phyloP scores from a whole-genome alignment of 192 early-diverging fungal species.

The Globomyces pollinis-pini region DNA sequence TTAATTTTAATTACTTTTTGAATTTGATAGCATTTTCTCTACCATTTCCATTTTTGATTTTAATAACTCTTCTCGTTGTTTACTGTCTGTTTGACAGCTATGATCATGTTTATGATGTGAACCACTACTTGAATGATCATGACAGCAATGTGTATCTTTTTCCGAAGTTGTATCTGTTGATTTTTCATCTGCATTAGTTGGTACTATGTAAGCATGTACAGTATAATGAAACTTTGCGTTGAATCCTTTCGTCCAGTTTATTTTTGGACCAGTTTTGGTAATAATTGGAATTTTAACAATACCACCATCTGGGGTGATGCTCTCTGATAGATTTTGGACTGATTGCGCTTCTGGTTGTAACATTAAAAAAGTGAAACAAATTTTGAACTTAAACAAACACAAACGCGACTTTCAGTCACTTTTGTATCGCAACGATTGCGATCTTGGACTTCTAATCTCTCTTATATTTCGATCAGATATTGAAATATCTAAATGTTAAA shows the following conservation, averaged over 20 bases:
- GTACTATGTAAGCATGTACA: slow-evolving; percentile 28
- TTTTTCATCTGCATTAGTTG: slow-evolving; percentile 15
- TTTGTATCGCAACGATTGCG: too few relatives aligned
- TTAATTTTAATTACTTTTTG: slow-evolving; percentile 3
- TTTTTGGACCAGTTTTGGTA: background rate
- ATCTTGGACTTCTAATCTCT: too few relatives aligned
- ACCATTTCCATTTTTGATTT: background rate
- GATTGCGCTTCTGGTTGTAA: background rate
- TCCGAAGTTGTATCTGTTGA: too few relatives aligned
- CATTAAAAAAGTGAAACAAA: too few relatives aligned
- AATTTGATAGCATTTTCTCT: background rate
- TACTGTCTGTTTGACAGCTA: background rate
- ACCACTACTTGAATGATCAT: slow-evolving; percentile 2
- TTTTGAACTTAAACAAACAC: too few relatives aligned
- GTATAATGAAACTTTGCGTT: slow-evolving; percentile 46
- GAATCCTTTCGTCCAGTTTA: slow-evolving; percentile 31
- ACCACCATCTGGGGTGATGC: slow-evolving; percentile 13
- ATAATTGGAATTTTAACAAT: slow-evolving; percentile 14
- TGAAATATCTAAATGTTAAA: too few relatives aligned
- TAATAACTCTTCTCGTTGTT: background rate
- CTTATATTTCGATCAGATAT: too few relatives aligned
- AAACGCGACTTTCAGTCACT: too few relatives aligned
- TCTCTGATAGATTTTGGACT: too few relatives aligned
- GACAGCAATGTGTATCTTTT: background rate
- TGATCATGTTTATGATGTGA: slow-evolving; percentile 4